Evolutionary conservation across 75 land plant genomes (phyloP).

Genomic region (Isoetes taiwanensis): DNA sequence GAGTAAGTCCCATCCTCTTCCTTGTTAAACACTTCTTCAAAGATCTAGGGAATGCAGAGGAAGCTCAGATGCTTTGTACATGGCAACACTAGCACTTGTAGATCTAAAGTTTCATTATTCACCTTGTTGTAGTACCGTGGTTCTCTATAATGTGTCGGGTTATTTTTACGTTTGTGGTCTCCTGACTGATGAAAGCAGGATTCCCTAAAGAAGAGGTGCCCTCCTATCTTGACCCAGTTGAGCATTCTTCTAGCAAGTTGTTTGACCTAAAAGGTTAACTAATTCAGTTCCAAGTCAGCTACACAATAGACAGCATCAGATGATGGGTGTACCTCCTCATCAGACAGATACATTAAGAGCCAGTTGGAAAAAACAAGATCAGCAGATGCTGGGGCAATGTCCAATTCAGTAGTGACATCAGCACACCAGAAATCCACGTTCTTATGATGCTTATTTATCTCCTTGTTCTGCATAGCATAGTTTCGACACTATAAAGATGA

Average conservation of each 20-base stretch:
- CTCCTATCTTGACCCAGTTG: slow-evolving; percentile 82
- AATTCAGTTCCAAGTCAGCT: too few species aligned
- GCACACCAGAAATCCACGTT: slow-evolving; percentile 85
- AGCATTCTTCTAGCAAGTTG: slow-evolving; percentile 51
- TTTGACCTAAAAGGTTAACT: too few species aligned
- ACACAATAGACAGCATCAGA: too few species aligned
- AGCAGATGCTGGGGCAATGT: slow-evolving; percentile 36
- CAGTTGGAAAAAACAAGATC: slow-evolving; percentile 95
- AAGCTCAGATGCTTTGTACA: too few species aligned
- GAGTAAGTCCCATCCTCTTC: slow-evolving; percentile 54
- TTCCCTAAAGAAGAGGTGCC: slow-evolving; percentile 83
- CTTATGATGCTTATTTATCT: slow-evolving; percentile 49
- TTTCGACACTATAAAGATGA: too few species aligned
- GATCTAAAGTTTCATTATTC: too few species aligned
- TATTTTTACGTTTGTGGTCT: slow-evolving; percentile 66
- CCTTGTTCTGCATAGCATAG: slow-evolving; percentile 75
- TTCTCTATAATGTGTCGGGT: slow-evolving; percentile 90
- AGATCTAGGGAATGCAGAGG: slow-evolving; percentile 45
- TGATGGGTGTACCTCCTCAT: slow-evolving; percentile 48
- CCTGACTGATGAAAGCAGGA: slow-evolving; percentile 99
- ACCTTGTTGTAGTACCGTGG: slow-evolving; percentile 96
- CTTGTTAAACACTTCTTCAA: slow-evolving; percentile 45
- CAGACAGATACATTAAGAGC: slow-evolving; percentile 96
- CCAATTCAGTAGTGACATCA: slow-evolving; percentile 84
- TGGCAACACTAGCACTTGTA: too few species aligned